Evolutionary conservation across 208 protist genomes (phyloP), one percentile per base, ranked within the genome.

Genomic region (Leishmania mexicana): DNA sequence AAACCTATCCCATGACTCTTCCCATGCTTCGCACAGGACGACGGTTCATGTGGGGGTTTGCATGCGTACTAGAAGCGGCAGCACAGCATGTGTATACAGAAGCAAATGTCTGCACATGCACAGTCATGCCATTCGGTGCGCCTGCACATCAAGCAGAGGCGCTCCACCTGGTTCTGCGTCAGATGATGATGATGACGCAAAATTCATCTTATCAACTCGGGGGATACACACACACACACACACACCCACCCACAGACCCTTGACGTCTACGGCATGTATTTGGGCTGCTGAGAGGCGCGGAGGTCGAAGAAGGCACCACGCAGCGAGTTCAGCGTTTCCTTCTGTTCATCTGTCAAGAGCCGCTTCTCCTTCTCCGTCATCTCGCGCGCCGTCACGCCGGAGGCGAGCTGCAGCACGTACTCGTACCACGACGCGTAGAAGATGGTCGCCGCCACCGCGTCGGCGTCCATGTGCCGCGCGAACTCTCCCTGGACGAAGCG

Each of bases 391-490:
- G 94, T 97, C 51, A 94, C 85, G 21, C 93, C 95, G 1, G 85
- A 90, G 53, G 87, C 85, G 65, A 98, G 87, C 79, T 97, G 92
- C 78, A 93, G 79, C 60, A 95, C 90, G 83, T 98, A 98, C 24
- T 89, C 85, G 79, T 96, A 96, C 95, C 95, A 98, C 70, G 88
- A 93, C 42, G 88, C 79, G 80, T 98, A 98, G 72, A 98, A 98
- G 62, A 89, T 90, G 31, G 80, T 67, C 11, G 93, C 87, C 3
- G 92, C 85, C 51, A 90, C 83, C 35, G 88, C 91, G 64, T 91
- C 89, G 3, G 93, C 93, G 67, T 96, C 92, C 47, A 88, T 80
- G 85, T 98, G 93, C 5, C 90, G 89, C 58, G 81, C 62, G 68
- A 98, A 98, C 86, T 96, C 93, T 28, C 85, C 83, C 64, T 90